Conservation (phyloP, 306 rosid species). For the Sindora glabra region DNA sequence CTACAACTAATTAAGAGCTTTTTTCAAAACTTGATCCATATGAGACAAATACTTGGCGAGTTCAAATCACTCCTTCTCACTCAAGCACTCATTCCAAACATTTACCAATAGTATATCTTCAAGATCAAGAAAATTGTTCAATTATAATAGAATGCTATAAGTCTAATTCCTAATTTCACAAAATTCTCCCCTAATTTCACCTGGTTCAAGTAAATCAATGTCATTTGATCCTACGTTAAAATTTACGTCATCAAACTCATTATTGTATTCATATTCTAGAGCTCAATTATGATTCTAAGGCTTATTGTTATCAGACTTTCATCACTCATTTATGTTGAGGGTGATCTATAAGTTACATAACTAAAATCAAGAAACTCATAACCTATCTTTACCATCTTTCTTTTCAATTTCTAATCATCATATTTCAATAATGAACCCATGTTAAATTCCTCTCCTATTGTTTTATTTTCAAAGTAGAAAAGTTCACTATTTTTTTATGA, state of each 20-base stretch:
- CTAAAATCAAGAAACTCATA: no score
- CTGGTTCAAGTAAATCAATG: conserved; percentile 49
- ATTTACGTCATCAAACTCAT: conserved; percentile 48
- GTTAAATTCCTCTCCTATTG: no score
- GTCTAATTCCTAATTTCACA: conserved; percentile 51
- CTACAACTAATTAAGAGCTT: no score
- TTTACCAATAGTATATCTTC: conserved; percentile 43
- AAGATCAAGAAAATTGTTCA: conserved; percentile 44
- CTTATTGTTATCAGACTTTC: conserved; percentile 54
- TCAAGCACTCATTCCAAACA: conserved; percentile 52
- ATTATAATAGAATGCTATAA: conserved; percentile 50
- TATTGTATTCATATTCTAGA: conserved; percentile 46
- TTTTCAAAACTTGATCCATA: conserved; percentile 51
- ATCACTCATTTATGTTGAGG: no score
- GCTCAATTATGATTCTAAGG: conserved; percentile 41
- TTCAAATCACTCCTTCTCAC: conserved; percentile 43
- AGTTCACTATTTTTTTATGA: no score
- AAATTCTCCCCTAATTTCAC: conserved; percentile 55
- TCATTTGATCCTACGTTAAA: conserved; percentile 59
- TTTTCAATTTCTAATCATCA: no score
- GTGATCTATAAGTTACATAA: no score
- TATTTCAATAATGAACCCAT: no score
- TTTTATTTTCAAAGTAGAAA: no score
- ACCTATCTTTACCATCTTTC: no score
- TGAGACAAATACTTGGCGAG: conserved; percentile 53